Percentiles rank a stretch among this genome's conserved stretches.
phyloP scores from a whole-genome alignment of 176 grass and related monocot genomes.

The maize (Zea mays) region DNA sequence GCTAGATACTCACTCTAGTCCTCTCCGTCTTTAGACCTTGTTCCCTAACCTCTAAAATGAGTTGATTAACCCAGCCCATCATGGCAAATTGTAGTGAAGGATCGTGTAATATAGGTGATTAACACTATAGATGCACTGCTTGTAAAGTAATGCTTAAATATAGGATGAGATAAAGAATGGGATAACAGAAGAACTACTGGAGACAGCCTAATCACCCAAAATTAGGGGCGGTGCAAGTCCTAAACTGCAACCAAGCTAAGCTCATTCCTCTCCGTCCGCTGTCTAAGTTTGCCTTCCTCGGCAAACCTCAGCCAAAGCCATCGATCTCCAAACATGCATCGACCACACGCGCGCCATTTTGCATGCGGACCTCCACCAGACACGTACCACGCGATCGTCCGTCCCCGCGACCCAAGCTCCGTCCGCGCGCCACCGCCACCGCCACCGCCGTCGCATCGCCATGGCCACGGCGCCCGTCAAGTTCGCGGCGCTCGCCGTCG shows the following conservation, averaged over 20 bases:
- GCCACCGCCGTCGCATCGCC: conserved; percentile 1
- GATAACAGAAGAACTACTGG: too few relatives aligned
- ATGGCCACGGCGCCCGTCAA: conserved; percentile 54
- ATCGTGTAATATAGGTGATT: too few relatives aligned
- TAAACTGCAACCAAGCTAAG: conserved; percentile 22
- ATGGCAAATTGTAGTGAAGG: too few relatives aligned
- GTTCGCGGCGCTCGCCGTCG: conserved; percentile 47
- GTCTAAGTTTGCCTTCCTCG: conserved; percentile 45
- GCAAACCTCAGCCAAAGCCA: conserved; percentile 24
- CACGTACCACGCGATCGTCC: conserved; percentile 12
- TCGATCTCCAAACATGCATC: conserved; percentile 29
- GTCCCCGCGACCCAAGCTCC: conserved; percentile 13
- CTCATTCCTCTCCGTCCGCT: conserved; percentile 21
- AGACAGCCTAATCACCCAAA: background rate
- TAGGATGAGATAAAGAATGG: too few relatives aligned
- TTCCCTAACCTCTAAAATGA: too few relatives aligned
- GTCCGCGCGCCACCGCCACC: conserved; percentile 26
- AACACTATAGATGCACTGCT: too few relatives aligned
- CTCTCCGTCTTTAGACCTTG: too few relatives aligned
- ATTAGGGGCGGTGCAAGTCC: conserved; percentile 16
- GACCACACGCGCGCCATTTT: conserved; percentile 19
- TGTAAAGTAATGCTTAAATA: too few relatives aligned
- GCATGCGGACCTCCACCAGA: conserved; percentile 49
- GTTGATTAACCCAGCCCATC: too few relatives aligned
- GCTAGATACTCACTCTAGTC: too few relatives aligned